Base-by-base conservation (phyloP, 2,329 filamentous ascomycete species). In the Penicillium hesseltinei region DNA sequence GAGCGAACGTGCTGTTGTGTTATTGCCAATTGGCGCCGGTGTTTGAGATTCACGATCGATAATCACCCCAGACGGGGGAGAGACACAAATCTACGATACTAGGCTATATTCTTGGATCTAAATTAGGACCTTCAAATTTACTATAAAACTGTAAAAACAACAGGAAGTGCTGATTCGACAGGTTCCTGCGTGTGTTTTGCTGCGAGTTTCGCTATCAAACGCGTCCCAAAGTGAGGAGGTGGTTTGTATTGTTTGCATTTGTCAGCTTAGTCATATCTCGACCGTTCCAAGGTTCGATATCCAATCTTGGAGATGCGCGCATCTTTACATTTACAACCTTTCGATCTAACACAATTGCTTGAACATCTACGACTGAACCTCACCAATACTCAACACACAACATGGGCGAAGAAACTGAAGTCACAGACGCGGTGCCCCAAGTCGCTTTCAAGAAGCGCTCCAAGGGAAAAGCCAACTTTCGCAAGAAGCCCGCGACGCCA, bases 401-500 rank as follows among this genome's bases (percentile, higher is more conserved):
- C 23, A 73, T 74, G 70, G 65, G 70, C 52, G 73, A 73, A 35
- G 66, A 70, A 23, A 43, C 65, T 5, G 61, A 66, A 42, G 45
- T 61, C 8, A 54, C 64, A 21, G 59, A 67, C 1, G 33, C 63
- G 4, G 61, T 68, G 7, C 72, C 75, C 36, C 70, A 70, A 56
- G 70, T 78, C 46, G 67, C 73, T 17, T 97, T 97, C 83, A 97
- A 96, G 75, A 96, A 94, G 75, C 86, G 92, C 72, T 83, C 85
- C 69, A 95, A 92, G 72, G 84, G 83, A 61, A 92, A 90, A 70
- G 82, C 87, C 49, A 92, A 87, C 69, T 80, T 92, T 54, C 86
- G 92, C 70, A 96, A 96, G 79, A 86, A 90, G 63, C 84, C 89
- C 21, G 85, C 88, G 29, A 90, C 91, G 38, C 91, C 91, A 52